Evolutionary conservation across 768 basidiomycete species (phyloP), one percentile per base, ranked within the genome.

Genomic region (Dioszegia aurantiaca): DNA sequence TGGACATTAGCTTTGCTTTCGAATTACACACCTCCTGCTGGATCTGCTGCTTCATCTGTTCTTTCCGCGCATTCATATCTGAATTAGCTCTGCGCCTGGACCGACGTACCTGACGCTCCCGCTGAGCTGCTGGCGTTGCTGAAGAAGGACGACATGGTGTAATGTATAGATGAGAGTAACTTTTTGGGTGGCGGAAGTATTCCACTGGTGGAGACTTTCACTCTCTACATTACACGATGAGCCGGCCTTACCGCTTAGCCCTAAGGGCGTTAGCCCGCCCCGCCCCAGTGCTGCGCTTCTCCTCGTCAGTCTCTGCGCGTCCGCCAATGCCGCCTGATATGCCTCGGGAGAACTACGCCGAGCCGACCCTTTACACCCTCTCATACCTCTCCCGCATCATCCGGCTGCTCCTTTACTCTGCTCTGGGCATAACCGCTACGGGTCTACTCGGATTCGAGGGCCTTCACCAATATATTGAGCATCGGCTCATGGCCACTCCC

Each of bases 41-140:
- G 48, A 77, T 75, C 59, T 67, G 64, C 56, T 70, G 70, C 68
- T 75, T 77, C 70, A 77, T 70, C 60, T 77, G 72, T 43, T 77
- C 75, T 62, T 77, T 77, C 27, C 70, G 44, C 31, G 70, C 61
- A 44, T 68, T 63, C 73, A 73, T 72, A 45, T 75, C 73, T 69
- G 58, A 47, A 40, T 53, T 37, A 53, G 39, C 36, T 19, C 11
- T 4, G 2, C 23, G 30, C 31, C 19, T 19, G 2, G 2, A 33
- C 26, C n/a, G 19, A 17, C 39, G 19, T 26, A 53, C 24, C 37
- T 26, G 37, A 24, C 2, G 51, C 37, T 3, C 4, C 51, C 14
- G 51, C 19, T 10, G 46, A 28, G 21, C 33, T 31, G 51, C 51
- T 31, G 37, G 46, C 23, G 21, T 17, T 31, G 51, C 51, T 31